Evolutionary conservation across 1,284 basidiomycete genomes (phyloP), one percentile per base, ranked within the genome.

Genomic region (Cutaneotrichosporon sp.): DNA sequence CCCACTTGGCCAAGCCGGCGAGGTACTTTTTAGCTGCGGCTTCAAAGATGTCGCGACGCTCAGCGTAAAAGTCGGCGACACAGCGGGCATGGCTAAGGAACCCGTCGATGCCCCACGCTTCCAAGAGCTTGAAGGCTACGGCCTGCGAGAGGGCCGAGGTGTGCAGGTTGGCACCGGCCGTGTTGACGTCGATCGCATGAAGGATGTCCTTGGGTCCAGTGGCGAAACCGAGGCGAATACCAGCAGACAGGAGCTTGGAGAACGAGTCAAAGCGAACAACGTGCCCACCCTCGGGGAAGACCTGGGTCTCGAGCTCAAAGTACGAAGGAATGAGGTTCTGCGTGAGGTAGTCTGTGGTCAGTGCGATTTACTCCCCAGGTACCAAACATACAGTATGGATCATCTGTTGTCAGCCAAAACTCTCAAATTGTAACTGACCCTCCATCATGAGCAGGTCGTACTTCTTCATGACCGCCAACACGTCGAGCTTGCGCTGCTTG

Each of bases 241-340:
- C 92, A 16, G 89, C 88, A 10, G 90, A 90, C 22, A 95, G 82
- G 50, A 96, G 84, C 83, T 97, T 97, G 62, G 89, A 91, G 66
- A 97, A 84, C 75, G 89, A 91, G 76, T 95, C 92, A 76, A 94
- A 91, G 46, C 92, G 86, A 30, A 94, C 67, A 10, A 94, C 91
- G n/a, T 88, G 86, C 4, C 91, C 91, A 34, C 86, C 85, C 67
- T 73, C 70, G 30, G 76, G 76, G 63, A 78, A 76, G 58, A 80
- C 73, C 56, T 79, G 72, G 0, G 77, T 82, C 74, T 95, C 92
- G 52, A 94, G 83, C 60, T 85, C 82, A 76, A 94, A 92, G 79
- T 93, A 95, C 0, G 88, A 90, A 1, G 89, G 86, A 34, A 80
- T 78, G 61, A 78, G 76, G 36, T 78, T 40, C 83, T 85, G 38